Evolutionary conservation across 352 stramenopile genomes (phyloP).

Genomic region (Lagenidium giganteum): DNA sequence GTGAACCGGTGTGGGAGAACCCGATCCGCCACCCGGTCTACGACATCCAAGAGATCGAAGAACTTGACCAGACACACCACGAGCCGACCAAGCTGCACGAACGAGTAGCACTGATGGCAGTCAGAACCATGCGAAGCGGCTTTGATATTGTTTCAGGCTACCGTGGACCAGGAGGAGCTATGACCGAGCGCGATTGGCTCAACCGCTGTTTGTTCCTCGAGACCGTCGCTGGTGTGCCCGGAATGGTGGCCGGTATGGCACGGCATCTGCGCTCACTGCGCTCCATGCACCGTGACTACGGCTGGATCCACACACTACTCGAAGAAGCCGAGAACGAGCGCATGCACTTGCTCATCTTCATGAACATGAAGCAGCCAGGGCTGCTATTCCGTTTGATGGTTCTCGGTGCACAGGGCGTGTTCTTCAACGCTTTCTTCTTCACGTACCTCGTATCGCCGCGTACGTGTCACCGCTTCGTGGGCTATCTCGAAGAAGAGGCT

Average conservation of each 20-base stretch:
- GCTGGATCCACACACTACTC: conserved; percentile 83
- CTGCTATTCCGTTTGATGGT: conserved; percentile 59
- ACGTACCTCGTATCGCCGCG: conserved; percentile 84
- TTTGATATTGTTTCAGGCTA: conserved; percentile 39
- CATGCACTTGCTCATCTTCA: conserved; percentile 84
- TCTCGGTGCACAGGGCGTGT: conserved; percentile 60
- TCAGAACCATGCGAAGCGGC: conserved; percentile 26
- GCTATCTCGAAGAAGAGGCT: conserved; percentile 87
- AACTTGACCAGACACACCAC: conserved; percentile 31
- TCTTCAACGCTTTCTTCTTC: conserved; percentile 71
- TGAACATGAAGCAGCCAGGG: conserved; percentile 79
- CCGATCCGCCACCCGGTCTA: conserved; percentile 35
- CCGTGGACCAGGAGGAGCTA: conserved; percentile 26
- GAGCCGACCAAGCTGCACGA: conserved; percentile 27
- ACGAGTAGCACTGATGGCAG: conserved; percentile 26
- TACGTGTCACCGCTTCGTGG: conserved; percentile 81
- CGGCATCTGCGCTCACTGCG: conserved; percentile 75
- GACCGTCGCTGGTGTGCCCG: conserved; percentile 52
- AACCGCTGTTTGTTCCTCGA: conserved; percentile 66
- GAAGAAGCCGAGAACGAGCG: conserved; percentile 85
- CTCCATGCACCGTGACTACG: conserved; percentile 74
- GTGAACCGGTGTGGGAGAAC: conserved; percentile 31
- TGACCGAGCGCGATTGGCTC: conserved; percentile 49
- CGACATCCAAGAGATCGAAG: conserved; percentile 28
- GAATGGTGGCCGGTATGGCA: conserved; percentile 54